Evolutionary conservation across 2,329 filamentous ascomycete species (phyloP).

Genomic region (Fusarium metavorans): DNA sequence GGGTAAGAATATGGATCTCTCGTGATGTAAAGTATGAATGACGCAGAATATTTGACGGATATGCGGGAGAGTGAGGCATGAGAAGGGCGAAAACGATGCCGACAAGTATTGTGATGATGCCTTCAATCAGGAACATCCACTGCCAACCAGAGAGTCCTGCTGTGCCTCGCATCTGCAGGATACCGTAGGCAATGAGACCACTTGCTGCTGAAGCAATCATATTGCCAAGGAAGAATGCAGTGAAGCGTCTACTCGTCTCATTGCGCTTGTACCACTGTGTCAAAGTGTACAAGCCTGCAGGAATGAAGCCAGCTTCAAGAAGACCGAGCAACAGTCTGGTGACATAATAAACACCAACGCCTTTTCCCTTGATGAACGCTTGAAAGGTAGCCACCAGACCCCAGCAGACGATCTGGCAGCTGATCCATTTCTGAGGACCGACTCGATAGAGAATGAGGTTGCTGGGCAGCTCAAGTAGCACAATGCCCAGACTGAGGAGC

Average conservation of each 20-base stretch:
- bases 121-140: conserved; percentile 56
- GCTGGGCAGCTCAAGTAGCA: conserved; percentile 9
- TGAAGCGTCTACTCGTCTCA: conserved; percentile 57
- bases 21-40: conserved; percentile 19
- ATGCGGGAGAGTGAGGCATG: conserved; percentile 9
- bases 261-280: conserved; percentile 59
- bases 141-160: conserved; percentile 56
- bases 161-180: conserved; percentile 37
- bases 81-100: conserved; percentile 44
- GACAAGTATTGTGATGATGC: conserved; percentile 47
- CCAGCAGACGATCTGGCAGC: conserved; percentile 42
- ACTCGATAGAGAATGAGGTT: conserved; percentile 49
- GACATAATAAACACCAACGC: conserved; percentile 45
- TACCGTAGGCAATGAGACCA: conserved; percentile 57
- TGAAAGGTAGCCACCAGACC: conserved; percentile 50
- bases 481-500: conserved; percentile 51
- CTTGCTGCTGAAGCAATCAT: conserved; percentile 54
- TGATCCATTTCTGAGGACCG: conserved; percentile 56
- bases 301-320: conserved; percentile 59
- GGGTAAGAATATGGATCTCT: conserved; percentile 12
- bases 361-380: conserved; percentile 48
- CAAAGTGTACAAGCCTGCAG: conserved; percentile 58
- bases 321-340: conserved; percentile 49
- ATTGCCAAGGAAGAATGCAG: conserved; percentile 59
- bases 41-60: conserved; percentile 14